phyloP scores from a whole-genome alignment of 1,284 basidiomycete species.

The Cryptococcus deneoformans region DNA sequence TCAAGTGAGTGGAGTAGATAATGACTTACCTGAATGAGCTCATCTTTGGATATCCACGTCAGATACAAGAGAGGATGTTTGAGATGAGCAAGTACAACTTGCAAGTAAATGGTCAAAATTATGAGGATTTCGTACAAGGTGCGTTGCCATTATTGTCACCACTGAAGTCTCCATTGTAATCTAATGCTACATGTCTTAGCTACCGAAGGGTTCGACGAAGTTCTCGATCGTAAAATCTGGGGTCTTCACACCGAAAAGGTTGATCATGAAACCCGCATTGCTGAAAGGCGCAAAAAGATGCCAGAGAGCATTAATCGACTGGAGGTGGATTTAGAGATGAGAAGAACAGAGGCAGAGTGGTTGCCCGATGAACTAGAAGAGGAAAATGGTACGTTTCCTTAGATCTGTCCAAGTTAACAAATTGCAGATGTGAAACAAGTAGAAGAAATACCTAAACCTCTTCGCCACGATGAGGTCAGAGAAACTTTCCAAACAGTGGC shows the following conservation, averaged over 20 bases:
- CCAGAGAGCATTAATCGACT: constrained; percentile 57
- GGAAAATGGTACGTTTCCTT: background rate
- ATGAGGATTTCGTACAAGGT: constrained; percentile 61
- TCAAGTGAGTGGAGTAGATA: constrained; percentile 18
- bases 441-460: constrained; percentile 29
- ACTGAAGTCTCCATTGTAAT: background rate
- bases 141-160: constrained; percentile 5
- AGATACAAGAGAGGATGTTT: constrained; percentile 54
- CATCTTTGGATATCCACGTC: background rate
- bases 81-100: constrained; percentile 65
- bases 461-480: constrained; percentile 34
- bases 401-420: background rate
- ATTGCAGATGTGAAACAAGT: background rate
- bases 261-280: constrained; percentile 64
- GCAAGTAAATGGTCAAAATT: constrained; percentile 72
- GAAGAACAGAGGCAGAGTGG: constrained; percentile 52
- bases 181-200: constrained; percentile 49
- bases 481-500: constrained; percentile 31
- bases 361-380: constrained; percentile 22
- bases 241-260: constrained; percentile 64
- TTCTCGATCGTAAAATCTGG: constrained; percentile 68
- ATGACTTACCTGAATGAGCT: background rate
- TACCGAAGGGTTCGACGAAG: constrained; percentile 74
- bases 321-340: constrained; percentile 54
- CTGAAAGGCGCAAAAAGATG: constrained; percentile 59